These are phyloP conservation scores for Penicillium verhagenii DNA, from an alignment of 495 filamentous ascomycete species.

Conservation along the genomic window DNA sequence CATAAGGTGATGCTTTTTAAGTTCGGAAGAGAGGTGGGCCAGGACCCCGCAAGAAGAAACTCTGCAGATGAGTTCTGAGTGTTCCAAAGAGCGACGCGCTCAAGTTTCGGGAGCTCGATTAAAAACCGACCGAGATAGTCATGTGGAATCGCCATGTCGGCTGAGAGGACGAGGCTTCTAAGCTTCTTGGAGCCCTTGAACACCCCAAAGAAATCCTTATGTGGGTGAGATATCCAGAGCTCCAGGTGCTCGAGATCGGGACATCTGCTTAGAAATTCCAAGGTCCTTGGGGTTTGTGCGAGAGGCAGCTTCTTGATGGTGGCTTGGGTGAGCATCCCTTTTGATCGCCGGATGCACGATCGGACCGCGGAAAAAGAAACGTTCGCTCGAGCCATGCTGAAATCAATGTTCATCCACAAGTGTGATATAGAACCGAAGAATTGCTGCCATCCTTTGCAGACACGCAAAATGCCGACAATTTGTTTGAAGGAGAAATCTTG, in stretches of 20 bases:
- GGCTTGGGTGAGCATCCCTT: constrained; percentile 39
- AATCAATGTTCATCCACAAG: constrained; percentile 54
- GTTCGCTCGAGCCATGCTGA: constrained; percentile 40
- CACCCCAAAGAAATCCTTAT: constrained; percentile 27
- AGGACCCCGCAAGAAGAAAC: not conserved
- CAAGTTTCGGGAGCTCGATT: constrained; percentile 37
- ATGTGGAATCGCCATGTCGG: constrained; percentile 31
- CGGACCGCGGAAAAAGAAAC: constrained; percentile 40
- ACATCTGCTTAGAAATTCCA: constrained; percentile 40
- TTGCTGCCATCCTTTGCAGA: constrained; percentile 52
- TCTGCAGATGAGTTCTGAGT: constrained; percentile 14
- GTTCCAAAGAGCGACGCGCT: constrained; percentile 37
- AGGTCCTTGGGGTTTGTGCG: constrained; percentile 21
- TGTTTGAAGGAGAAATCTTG: constrained; percentile 45
- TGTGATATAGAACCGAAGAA: constrained; percentile 42
- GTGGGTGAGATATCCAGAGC: constrained; percentile 18
- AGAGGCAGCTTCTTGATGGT: constrained; percentile 34
- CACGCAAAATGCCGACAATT: constrained; percentile 51
- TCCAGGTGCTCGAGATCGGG: constrained; percentile 38
- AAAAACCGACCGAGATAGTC: constrained; percentile 39
- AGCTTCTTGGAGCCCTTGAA: constrained; percentile 38
- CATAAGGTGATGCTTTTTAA: constrained; percentile 34
- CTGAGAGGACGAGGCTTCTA: constrained; percentile 40
- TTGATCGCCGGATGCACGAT: constrained; percentile 44
- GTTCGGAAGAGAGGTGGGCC: constrained; percentile 35